Evolutionary conservation across 2,329 filamentous ascomycete genomes (phyloP).

Genomic region (Fusarium cyanostomum): DNA sequence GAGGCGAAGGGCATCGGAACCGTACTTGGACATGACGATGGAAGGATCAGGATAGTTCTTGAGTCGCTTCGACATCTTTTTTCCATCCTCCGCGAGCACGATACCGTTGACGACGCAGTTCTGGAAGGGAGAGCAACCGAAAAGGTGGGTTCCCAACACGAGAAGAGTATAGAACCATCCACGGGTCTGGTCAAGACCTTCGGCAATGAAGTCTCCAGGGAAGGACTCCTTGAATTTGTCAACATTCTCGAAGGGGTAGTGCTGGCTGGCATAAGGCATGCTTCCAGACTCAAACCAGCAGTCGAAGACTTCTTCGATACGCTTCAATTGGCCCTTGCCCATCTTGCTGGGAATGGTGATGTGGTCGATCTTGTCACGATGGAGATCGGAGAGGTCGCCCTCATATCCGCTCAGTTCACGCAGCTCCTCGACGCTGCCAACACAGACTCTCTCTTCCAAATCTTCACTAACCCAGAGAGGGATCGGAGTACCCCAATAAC

Average conservation of each 20-base stretch:
- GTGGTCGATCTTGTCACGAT: conserved; percentile 91
- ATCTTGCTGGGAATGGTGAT: conserved; percentile 93
- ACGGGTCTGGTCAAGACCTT: conserved; percentile 91
- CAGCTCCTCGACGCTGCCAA: conserved; percentile 86
- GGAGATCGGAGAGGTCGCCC: conserved; percentile 84
- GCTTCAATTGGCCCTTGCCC: conserved; percentile 83
- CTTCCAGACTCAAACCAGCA: conserved; percentile 97
- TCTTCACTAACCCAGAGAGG: conserved; percentile 94
- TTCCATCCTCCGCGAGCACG: conserved; percentile 91
- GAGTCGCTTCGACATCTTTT: conserved; percentile 98
- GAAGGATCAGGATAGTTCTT: conserved; percentile 95
- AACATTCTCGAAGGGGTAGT: conserved; percentile 92
- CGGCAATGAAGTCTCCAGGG: conserved; percentile 93
- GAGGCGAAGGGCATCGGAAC: conserved; percentile 90
- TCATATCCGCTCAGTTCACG: conserved; percentile 86
- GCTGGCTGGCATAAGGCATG: conserved; percentile 92
- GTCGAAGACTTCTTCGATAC: conserved; percentile 91
- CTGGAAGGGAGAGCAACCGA: conserved; percentile 86
- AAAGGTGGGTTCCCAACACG: conserved; percentile 88
- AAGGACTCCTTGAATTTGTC: conserved; percentile 83
- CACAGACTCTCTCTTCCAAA: conserved; percentile 83
- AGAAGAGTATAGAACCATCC: conserved; percentile 97
- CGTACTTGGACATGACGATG: conserved; percentile 86
- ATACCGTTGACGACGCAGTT: conserved; percentile 98
- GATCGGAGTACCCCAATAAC: conserved; percentile 95